Base-by-base conservation (phyloP, 2,329 filamentous ascomycete genomes). In the Colletotrichum lindemuthianum region DNA sequence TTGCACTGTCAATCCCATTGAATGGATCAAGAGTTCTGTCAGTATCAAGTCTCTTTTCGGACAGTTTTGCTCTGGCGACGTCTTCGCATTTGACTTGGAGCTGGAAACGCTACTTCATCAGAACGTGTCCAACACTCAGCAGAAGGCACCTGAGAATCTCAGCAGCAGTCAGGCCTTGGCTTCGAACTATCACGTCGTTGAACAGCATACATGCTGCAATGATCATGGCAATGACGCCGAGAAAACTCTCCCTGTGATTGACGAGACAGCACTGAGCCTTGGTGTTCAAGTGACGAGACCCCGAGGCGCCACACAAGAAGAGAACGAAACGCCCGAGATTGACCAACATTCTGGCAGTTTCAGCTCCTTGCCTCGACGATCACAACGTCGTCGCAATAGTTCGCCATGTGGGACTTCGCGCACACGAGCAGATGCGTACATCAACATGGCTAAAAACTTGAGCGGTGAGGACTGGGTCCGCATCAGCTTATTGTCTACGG, bases 41-140 rank as follows among this genome's bases (percentile, higher is more conserved):
- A 90, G 88, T 6, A 91, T 97, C 68, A 68, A 79, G n/a, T 78
- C 75, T 0, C 81, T 97, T 0, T 97, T 97, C 70, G 91, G 92
- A 0, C 75, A 86, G 24, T 77, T 88, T 34, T 97, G 93, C 73
- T 86, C 85, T 0, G 83, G 79, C 0, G 73, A 79, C 0, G 67
- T 67, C 0, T 96, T 95, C 72, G 77, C 79, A 1, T 88, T 95
- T 70, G 92, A 97, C 68, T 45, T 72, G 6, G 70, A 85, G 59
- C 90, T 93, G 84, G 77, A 81, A 8, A 47, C 50, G 2, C 15
- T 73, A 34, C 54, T 48, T 70, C 61, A 7, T 3, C 57, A 6
- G 41, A 44, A 15, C 39, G 45, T 12, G 43, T 53, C 16, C 15
- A 45, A n/a, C 34, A 49, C 56, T 45, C 63, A n/a, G 57, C 58